Conservation (phyloP, 805 yeast genomes). For the Candida lessepsii region DNA sequence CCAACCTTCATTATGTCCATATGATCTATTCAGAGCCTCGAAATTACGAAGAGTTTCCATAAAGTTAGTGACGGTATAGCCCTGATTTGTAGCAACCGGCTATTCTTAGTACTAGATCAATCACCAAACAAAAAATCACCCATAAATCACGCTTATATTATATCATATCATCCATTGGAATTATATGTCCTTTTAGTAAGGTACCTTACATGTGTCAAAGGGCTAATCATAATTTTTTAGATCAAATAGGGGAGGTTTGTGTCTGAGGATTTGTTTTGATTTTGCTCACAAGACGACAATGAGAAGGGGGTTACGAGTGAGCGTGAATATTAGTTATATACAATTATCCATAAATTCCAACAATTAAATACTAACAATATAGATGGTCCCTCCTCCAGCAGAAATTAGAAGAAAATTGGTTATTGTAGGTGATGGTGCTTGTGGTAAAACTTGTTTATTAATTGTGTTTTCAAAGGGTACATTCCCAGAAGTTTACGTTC, state of each 20-base stretch:
- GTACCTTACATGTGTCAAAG: too few relatives aligned
- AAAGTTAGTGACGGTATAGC: background rate
- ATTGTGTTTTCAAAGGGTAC: conserved; percentile 82
- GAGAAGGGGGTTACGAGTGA: background rate
- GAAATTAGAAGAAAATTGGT: conserved; percentile 78
- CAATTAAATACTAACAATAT: conserved; percentile 9
- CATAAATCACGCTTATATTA: too few relatives aligned
- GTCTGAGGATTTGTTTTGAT: conserved; percentile 8
- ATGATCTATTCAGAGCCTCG: too few relatives aligned
- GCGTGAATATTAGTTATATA: too few relatives aligned
- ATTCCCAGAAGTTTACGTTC: conserved; percentile 93
- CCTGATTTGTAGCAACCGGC: background rate
- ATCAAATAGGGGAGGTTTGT: conserved; percentile 5
- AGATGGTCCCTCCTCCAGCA: conserved; percentile 48
- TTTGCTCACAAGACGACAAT: conserved; percentile 8
- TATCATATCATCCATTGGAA: too few relatives aligned
- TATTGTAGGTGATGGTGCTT: conserved; percentile 96
- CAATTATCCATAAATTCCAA: too few relatives aligned
- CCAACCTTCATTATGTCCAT: too few relatives aligned
- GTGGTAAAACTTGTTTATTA: conserved; percentile 92
- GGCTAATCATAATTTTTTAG: too few relatives aligned
- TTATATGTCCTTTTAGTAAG: too few relatives aligned
- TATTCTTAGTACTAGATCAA: background rate
- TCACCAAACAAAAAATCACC: too few relatives aligned
- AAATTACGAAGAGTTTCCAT: too few relatives aligned